Conservation (phyloP, 2,329 filamentous ascomycete genomes). For the Hypoxylon sp. region DNA sequence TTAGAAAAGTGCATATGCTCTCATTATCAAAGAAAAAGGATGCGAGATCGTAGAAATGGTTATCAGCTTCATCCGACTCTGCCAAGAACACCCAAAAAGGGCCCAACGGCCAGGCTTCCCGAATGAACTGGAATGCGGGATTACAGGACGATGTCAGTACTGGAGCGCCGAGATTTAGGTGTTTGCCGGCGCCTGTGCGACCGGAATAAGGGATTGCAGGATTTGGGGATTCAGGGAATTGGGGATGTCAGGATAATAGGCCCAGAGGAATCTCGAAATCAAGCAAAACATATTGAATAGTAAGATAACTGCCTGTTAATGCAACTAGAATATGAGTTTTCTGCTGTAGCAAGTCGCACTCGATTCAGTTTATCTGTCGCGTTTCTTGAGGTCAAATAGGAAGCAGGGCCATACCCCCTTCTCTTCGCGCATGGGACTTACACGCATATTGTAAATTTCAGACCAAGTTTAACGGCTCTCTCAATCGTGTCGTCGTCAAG, state of each 20-base stretch:
- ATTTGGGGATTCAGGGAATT: slow-evolving; percentile 47
- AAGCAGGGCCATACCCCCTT: neutral
- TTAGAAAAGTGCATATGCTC: slow-evolving; percentile 7
- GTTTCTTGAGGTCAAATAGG: slow-evolving; percentile 11
- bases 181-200: slow-evolving; percentile 19
- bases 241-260: slow-evolving; percentile 36
- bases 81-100: slow-evolving; percentile 18
- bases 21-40: slow-evolving; percentile 1
- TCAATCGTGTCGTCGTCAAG: slow-evolving; percentile 12
- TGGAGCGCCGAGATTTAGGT: slow-evolving; percentile 20
- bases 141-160: slow-evolving; percentile 40
- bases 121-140: slow-evolving; percentile 39
- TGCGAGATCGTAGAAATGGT: slow-evolving; percentile 21
- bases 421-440: slow-evolving; percentile 7
- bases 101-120: slow-evolving; percentile 23
- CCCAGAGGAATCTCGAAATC: slow-evolving; percentile 21
- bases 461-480: neutral
- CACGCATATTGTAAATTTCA: neutral
- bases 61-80: slow-evolving; percentile 18
- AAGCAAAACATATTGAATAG: slow-evolving; percentile 20
- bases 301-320: slow-evolving; percentile 24
- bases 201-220: slow-evolving; percentile 45
- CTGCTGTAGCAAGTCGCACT: slow-evolving; percentile 3
- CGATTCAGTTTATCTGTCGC: slow-evolving; percentile 3
- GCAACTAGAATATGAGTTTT: slow-evolving; percentile 1